Evolutionary conservation across 1,139 yeast species (phyloP).

Genomic region (Yamadazyma pseudoaaseri): DNA sequence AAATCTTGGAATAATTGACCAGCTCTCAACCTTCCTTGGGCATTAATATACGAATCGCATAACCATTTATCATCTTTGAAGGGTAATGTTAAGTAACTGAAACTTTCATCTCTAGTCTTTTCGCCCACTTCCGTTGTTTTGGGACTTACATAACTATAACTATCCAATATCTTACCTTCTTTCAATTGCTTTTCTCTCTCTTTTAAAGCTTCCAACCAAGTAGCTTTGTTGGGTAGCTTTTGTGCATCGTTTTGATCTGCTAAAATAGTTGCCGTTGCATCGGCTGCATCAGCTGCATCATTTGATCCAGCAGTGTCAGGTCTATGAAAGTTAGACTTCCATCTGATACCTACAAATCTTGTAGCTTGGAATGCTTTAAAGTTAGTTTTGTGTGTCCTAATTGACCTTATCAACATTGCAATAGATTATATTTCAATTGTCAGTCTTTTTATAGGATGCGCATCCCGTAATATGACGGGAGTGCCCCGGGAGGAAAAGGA

Average conservation of each 20-base stretch:
- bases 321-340: conserved; percentile 28
- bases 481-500: not conserved
- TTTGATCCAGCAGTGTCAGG: conserved; percentile 40
- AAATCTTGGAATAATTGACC: conserved; percentile 92
- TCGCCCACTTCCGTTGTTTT: conserved; percentile 71
- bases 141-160: conserved; percentile 70
- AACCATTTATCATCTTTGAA: conserved; percentile 82
- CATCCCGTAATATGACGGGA: not conserved
- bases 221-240: conserved; percentile 53
- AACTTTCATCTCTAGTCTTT: conserved; percentile 73
- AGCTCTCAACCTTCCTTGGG: conserved; percentile 83
- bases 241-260: conserved; percentile 48
- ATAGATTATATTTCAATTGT: not conserved
- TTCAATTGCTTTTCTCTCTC: conserved; percentile 69
- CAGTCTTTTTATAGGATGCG: not conserved
- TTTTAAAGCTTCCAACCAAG: conserved; percentile 83
- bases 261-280: conserved; percentile 63
- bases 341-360: not conserved
- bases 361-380: not conserved
- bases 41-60: conserved; percentile 84
- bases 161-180: conserved; percentile 70
- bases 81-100: conserved; percentile 70
- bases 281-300: conserved; percentile 60
- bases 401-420: conserved; percentile 1
- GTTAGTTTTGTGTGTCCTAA: not conserved